Base-by-base conservation (phyloP, 164 flowering plant species). In the Magnolia sinica region DNA sequence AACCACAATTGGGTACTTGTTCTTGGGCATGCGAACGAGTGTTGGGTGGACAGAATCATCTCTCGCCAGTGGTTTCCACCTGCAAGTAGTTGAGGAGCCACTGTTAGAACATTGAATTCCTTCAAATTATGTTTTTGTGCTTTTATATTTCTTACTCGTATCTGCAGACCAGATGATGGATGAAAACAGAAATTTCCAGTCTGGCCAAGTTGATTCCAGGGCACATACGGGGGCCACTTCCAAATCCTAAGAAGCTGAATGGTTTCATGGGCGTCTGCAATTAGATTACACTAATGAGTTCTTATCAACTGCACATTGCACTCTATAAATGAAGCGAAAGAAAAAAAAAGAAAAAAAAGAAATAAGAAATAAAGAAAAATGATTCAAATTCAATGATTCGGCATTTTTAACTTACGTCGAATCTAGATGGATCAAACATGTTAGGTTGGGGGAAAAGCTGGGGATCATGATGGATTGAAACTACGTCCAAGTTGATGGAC, bases 401-500 rank as follows among this genome's bases (percentile, higher is more conserved):
- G 73, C 52, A 8, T 50, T 7, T 51, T 74, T 52, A 22, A 72
- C 88, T 82, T 80, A 87, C 94, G 50, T 87, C 89, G 64, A 89
- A 90, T 85, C 92, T 87, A 24, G 89, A 83, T 14, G 92, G 94
- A 75, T 90, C 85, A 52, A 90, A 90, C 81, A 82, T 86, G 18
- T 84, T 50, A 6, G 94, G 90, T 37, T 88, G 74, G 0, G 83
- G 85, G 70, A 88, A 90, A 29, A 81, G 64, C 70, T 77, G 82
- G 18, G 88, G 89, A 70, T 89, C 91, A 76, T 88, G 88, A 79
- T 88, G 91, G 68, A 89, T 88, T 7, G 92, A 88, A 27, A 88
- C 94, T 22, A 89, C 91, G 80, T 91, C 90, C 85, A 88, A 76
- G 82, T 88, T 89, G 4, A 90, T 37, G 11, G 94, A 88, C 94